A percentile compares a stretch with the other conserved stretches of the same genome.
These are phyloP conservation scores for Echium plantagineum DNA, from an alignment of 257 asterid species.

Conservation along the genomic window DNA sequence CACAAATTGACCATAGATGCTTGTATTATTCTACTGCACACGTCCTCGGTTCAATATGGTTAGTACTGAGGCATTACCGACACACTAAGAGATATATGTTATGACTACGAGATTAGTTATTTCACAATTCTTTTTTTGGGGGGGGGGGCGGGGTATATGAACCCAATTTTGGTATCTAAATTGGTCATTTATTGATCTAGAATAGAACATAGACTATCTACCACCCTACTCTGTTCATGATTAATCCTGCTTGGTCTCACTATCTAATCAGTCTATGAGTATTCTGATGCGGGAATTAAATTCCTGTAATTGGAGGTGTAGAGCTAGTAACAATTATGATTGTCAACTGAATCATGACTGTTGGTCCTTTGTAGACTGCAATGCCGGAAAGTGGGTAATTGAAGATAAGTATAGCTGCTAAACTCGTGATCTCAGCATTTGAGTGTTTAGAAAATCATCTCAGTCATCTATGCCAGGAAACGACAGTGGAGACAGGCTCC, in stretches of 20 bases:
- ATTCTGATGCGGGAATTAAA: not conserved
- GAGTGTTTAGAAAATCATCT: constrained; percentile 13
- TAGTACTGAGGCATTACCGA: not conserved
- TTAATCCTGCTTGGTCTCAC: not conserved
- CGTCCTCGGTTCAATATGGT: too few relatives aligned
- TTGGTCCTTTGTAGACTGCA: constrained; percentile 3
- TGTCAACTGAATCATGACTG: not conserved
- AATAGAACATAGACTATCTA: not conserved
- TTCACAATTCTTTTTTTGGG: too few relatives aligned
- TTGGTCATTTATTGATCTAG: not conserved
- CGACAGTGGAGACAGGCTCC: constrained; percentile 79
- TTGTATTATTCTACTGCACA: not conserved
- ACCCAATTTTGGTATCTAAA: not conserved
- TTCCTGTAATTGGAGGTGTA: not conserved
- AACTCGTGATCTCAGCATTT: constrained; percentile 7
- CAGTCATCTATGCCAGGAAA: constrained; percentile 91
- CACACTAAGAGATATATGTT: too few relatives aligned
- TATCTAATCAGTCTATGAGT: not conserved
- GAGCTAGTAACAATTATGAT: not conserved
- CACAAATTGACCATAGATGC: not conserved
- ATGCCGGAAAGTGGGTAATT: not conserved
- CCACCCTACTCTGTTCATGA: not conserved
- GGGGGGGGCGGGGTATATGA: not conserved
- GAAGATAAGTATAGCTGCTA: constrained; percentile 5
- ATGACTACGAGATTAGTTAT: not conserved